Conservation (phyloP, 2,329 filamentous ascomycete genomes). For the Colletotrichum lini region DNA sequence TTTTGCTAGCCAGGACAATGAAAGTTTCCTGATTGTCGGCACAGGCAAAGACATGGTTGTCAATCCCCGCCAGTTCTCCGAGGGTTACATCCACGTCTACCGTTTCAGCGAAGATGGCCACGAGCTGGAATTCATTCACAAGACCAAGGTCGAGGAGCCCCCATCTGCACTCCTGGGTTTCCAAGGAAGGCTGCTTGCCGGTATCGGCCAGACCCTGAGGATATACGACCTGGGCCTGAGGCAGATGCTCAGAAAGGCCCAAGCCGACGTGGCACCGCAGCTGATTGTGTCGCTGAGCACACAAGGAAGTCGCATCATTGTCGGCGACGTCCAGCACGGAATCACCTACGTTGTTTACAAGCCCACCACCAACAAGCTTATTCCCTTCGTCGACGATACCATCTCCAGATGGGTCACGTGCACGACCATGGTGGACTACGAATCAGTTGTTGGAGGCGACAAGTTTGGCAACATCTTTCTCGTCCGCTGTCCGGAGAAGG, state of each 20-base stretch:
- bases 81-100: slow-evolving; percentile 93
- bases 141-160: slow-evolving; percentile 91
- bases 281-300: slow-evolving; percentile 92
- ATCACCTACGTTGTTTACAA: slow-evolving; percentile 96
- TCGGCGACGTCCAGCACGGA: slow-evolving; percentile 93
- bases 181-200: slow-evolving; percentile 90
- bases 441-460: slow-evolving; percentile 93
- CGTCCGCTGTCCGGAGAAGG: slow-evolving; percentile 87
- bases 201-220: slow-evolving; percentile 84
- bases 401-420: slow-evolving; percentile 92
- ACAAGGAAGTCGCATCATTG: slow-evolving; percentile 90
- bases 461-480: slow-evolving; percentile 99
- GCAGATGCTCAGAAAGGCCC: slow-evolving; percentile 91
- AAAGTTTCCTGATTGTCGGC: slow-evolving; percentile 92
- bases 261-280: slow-evolving; percentile 83
- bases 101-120: slow-evolving; percentile 89
- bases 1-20: slow-evolving; percentile 90
- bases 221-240: slow-evolving; percentile 95
- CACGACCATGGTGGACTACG: slow-evolving; percentile 96
- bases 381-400: slow-evolving; percentile 93
- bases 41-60: slow-evolving; percentile 92
- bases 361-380: slow-evolving; percentile 88
- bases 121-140: slow-evolving; percentile 94
- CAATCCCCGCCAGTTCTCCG: slow-evolving; percentile 80
- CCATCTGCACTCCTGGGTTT: slow-evolving; percentile 93